phyloP scores from a whole-genome alignment of 768 basidiomycete genomes.

The Leccinum variicolor region DNA sequence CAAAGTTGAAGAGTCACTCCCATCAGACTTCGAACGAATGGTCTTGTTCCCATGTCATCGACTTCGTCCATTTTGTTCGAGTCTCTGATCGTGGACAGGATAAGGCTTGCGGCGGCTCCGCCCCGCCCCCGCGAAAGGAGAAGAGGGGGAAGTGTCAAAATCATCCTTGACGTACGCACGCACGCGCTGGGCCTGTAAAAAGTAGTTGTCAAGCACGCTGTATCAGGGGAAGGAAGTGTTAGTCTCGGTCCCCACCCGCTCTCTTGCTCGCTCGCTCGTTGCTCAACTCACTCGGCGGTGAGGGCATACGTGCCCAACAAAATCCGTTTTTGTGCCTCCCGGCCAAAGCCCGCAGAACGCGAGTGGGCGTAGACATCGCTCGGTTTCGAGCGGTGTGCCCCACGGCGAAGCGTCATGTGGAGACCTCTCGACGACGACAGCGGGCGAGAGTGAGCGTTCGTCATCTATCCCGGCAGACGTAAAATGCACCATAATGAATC shows the following conservation, averaged over 20 bases:
- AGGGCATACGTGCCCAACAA: conserved; percentile 89
- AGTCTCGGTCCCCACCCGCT: background rate
- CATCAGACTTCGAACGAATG: no score
- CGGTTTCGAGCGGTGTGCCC: conserved; percentile 44
- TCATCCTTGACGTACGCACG: conserved; percentile 69
- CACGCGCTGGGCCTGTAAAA: conserved; percentile 85
- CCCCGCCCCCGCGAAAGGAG: no score
- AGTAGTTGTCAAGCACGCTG: conserved; percentile 92
- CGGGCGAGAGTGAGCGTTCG: background rate
- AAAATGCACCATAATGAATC: conserved; percentile 66
- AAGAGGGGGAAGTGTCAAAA: conserved; percentile 42
- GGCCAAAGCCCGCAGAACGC: conserved; percentile 72
- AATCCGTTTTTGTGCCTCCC: conserved; percentile 83
- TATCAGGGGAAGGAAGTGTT: background rate
- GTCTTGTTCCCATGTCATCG: no score
- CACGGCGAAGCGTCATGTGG: conserved; percentile 42
- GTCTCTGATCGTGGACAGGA: no score
- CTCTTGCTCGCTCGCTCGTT: conserved; percentile 19
- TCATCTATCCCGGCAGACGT: background rate
- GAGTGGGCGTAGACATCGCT: conserved; percentile 60
- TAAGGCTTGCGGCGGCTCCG: no score
- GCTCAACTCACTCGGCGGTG: conserved; percentile 73
- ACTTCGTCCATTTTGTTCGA: no score
- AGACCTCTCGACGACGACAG: conserved; percentile 37
- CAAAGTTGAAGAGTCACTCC: no score